Evolutionary conservation across 2,329 filamentous ascomycete genomes (phyloP).

Genomic region (Trichoderma afroharzianum): DNA sequence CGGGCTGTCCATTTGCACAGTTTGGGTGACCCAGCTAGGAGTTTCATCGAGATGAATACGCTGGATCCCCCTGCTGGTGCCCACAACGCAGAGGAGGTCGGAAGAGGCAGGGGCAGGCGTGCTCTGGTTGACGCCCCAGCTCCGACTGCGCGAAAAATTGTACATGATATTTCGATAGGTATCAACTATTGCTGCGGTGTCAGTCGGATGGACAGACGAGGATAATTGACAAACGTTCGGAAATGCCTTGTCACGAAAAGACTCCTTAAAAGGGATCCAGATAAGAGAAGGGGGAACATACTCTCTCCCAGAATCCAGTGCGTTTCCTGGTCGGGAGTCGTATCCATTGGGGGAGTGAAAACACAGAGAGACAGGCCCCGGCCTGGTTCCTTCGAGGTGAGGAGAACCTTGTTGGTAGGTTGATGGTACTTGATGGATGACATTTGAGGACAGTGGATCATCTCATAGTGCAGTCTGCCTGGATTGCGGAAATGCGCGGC

Average conservation of each 20-base stretch:
- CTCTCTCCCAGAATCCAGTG: conserved; percentile 38
- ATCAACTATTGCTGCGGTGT: conserved; percentile 25
- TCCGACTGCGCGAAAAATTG: conserved; percentile 24
- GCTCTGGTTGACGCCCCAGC: conserved; percentile 39
- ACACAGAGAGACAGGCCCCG: conserved; percentile 33
- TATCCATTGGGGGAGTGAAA: conserved; percentile 36
- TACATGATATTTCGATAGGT: conserved; percentile 33
- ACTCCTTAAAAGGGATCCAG: background rate
- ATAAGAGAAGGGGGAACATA: conserved; percentile 21
- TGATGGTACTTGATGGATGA: conserved; percentile 48
- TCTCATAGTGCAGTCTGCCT: conserved; percentile 22
- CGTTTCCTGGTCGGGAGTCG: background rate
- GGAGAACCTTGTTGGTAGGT: conserved; percentile 39
- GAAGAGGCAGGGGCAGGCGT: conserved; percentile 41
- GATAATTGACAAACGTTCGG: background rate
- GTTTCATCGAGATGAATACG: conserved; percentile 32
- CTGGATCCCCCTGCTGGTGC: conserved; percentile 47
- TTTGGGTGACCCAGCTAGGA: conserved; percentile 34
- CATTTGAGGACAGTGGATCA: conserved; percentile 38
- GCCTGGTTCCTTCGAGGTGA: conserved; percentile 38
- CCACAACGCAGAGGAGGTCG: conserved; percentile 43
- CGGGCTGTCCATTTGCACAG: background rate
- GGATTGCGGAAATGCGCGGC: conserved; percentile 17
- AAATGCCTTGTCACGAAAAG: too few species aligned
- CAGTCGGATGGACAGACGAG: background rate